Conservation (phyloP, 1,284 basidiomycete species). For the Ceratobasidium sp. region DNA sequence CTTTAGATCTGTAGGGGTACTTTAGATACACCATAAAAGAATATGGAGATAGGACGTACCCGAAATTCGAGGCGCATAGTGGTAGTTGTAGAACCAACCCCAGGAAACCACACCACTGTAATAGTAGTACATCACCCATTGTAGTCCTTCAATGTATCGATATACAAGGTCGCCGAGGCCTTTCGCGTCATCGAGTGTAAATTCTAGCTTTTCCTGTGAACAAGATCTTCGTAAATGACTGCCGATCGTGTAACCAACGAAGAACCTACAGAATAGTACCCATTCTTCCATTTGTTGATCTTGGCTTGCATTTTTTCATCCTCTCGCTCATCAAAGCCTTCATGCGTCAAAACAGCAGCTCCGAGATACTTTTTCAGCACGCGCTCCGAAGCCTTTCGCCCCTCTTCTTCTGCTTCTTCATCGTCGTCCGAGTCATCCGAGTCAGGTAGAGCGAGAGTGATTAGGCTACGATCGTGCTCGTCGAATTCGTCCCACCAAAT, state of each 20-base stretch:
- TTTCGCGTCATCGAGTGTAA: slow-evolving; percentile 77
- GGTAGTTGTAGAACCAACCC: slow-evolving; percentile 99
- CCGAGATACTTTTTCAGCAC: slow-evolving; percentile 91
- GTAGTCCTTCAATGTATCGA: slow-evolving; percentile 93
- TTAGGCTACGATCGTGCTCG: slow-evolving; percentile 81
- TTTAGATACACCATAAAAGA: neutral
- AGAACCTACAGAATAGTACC: slow-evolving; percentile 82
- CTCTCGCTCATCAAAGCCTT: slow-evolving; percentile 79
- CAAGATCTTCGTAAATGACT: neutral
- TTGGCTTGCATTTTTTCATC: slow-evolving; percentile 81
- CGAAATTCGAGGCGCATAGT: slow-evolving; percentile 95
- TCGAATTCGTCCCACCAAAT: slow-evolving; percentile 93
- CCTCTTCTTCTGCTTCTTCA: slow-evolving; percentile 63
- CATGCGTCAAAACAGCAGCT: slow-evolving; percentile 79
- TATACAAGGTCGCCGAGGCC: slow-evolving; percentile 78
- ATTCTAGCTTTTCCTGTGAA: slow-evolving; percentile 82
- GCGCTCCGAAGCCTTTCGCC: slow-evolving; percentile 77
- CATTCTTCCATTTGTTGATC: slow-evolving; percentile 93
- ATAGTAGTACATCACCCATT: slow-evolving; percentile 99
- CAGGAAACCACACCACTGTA: slow-evolving; percentile 97
- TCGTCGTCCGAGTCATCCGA: slow-evolving; percentile 57
- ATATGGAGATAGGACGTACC: slow-evolving; percentile 63
- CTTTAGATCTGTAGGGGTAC: slow-evolving; percentile 73
- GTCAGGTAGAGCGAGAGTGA: slow-evolving; percentile 61
- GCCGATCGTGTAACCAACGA: neutral